phyloP scores from a whole-genome alignment of 345 rosid genomes.

The Geranium brycei region DNA sequence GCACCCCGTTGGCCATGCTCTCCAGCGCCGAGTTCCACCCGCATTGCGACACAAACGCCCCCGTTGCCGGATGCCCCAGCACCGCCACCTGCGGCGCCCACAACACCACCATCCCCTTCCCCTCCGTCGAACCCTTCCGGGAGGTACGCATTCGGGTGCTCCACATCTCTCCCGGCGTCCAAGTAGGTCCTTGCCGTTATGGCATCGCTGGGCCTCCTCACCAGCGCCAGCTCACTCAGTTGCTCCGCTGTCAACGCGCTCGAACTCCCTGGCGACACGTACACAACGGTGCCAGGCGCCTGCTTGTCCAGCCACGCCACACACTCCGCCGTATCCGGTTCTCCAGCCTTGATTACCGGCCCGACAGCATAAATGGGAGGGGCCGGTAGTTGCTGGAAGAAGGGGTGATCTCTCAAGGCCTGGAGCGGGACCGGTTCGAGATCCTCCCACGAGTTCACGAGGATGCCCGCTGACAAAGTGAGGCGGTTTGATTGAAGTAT shows the following conservation, averaged over 20 bases:
- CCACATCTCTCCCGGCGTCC: conserved; percentile 9
- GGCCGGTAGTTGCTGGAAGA: conserved; percentile 3
- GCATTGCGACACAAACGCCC: conserved; percentile 39
- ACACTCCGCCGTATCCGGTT: background rate
- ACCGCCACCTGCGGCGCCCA: conserved; percentile 33
- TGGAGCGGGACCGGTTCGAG: conserved; percentile 16
- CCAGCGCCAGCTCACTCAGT: no score
- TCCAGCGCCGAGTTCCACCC: conserved; percentile 45
- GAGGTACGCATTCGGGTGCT: conserved; percentile 17
- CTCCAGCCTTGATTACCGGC: conserved; percentile 15
- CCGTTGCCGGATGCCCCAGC: conserved; percentile 23
- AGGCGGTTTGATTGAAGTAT: conserved; percentile 9
- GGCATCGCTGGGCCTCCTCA: no score
- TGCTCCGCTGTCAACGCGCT: no score
- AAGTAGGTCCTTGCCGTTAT: no score
- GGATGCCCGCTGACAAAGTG: conserved; percentile 20
- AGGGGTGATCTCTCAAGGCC: conserved; percentile 15
- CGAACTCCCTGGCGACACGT: conserved; percentile 31
- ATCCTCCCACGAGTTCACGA: conserved; percentile 28
- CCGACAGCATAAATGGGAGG: conserved; percentile 21
- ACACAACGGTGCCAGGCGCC: conserved; percentile 26
- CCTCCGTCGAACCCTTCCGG: conserved; percentile 33
- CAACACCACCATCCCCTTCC: conserved; percentile 16
- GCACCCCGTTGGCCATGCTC: conserved; percentile 27
- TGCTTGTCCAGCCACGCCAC: conserved; percentile 28